These are phyloP conservation scores for Rhododendron simsii DNA, from an alignment of 148 eudicot species.

Conservation along the genomic window DNA sequence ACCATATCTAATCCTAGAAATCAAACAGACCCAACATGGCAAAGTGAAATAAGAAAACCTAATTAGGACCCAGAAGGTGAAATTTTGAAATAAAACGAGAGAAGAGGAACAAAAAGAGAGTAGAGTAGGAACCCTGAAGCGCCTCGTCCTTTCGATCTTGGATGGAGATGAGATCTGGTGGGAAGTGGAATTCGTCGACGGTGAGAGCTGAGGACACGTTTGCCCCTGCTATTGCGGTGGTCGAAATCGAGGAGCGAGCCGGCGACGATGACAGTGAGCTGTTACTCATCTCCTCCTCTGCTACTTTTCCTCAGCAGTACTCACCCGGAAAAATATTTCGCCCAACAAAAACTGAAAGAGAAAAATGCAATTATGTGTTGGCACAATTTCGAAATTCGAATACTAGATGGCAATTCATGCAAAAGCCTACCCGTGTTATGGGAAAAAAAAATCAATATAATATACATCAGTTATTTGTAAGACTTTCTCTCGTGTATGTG, in stretches of 20 bases:
- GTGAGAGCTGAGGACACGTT: slow-evolving; percentile 16
- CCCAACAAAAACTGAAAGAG: neutral
- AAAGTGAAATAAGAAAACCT: neutral
- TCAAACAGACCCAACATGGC: neutral
- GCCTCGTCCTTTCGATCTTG: slow-evolving; percentile 68
- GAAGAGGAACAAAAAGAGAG: slow-evolving; percentile 1
- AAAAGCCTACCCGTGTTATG: no score
- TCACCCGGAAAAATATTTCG: neutral
- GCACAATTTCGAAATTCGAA: no score
- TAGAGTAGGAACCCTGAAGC: slow-evolving; percentile 32
- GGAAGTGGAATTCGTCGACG: slow-evolving; percentile 41
- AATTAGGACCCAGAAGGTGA: neutral
- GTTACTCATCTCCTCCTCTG: slow-evolving; percentile 19
- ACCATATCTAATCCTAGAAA: neutral
- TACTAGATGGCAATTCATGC: no score
- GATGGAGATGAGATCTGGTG: slow-evolving; percentile 40
- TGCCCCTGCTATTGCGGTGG: slow-evolving; percentile 26
- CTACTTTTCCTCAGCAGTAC: neutral
- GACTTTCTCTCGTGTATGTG: no score
- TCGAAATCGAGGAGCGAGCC: slow-evolving; percentile 31
- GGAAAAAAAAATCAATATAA: no score
- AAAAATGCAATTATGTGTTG: neutral
- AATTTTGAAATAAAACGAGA: neutral
- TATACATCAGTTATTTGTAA: no score
- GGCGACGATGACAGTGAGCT: slow-evolving; percentile 31